Conservation (phyloP, 805 yeast species). For the Saccharomycopsis fermentans region DNA sequence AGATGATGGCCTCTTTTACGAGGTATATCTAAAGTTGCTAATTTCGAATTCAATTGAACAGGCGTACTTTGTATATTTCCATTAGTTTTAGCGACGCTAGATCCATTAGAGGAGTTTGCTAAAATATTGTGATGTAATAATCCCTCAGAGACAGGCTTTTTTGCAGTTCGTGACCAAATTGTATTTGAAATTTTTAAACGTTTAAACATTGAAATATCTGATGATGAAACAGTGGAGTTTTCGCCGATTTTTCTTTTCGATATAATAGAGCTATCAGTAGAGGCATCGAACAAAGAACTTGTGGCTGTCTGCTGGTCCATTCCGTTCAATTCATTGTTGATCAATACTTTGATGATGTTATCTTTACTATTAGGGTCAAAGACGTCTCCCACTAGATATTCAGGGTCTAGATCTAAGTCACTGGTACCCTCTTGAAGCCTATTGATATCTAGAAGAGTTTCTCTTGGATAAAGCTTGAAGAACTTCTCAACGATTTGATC, state of each 20-base stretch:
- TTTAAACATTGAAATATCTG: slow-evolving; percentile 1
- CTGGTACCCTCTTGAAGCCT: slow-evolving; percentile 31
- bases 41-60: neutral
- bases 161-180: neutral
- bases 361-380: slow-evolving; percentile 18
- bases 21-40: neutral
- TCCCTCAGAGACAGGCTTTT: neutral
- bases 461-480: slow-evolving; percentile 31
- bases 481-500: slow-evolving; percentile 27
- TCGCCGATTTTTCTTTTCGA: neutral
- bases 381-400: slow-evolving; percentile 31
- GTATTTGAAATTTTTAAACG: neutral
- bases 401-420: slow-evolving; percentile 35
- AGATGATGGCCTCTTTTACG: neutral
- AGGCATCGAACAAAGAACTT: neutral
- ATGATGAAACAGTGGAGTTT: neutral
- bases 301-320: slow-evolving; percentile 5
- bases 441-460: slow-evolving; percentile 27
- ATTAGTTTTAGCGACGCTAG: neutral
- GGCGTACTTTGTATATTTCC: neutral
- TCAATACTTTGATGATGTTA: slow-evolving; percentile 11
- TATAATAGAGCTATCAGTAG: neutral
- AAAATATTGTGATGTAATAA: neutral
- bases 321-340: slow-evolving; percentile 15
- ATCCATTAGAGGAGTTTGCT: neutral